Evolutionary conservation across 2,329 filamentous ascomycete species (phyloP).

Genomic region (Epichloe baconii): DNA sequence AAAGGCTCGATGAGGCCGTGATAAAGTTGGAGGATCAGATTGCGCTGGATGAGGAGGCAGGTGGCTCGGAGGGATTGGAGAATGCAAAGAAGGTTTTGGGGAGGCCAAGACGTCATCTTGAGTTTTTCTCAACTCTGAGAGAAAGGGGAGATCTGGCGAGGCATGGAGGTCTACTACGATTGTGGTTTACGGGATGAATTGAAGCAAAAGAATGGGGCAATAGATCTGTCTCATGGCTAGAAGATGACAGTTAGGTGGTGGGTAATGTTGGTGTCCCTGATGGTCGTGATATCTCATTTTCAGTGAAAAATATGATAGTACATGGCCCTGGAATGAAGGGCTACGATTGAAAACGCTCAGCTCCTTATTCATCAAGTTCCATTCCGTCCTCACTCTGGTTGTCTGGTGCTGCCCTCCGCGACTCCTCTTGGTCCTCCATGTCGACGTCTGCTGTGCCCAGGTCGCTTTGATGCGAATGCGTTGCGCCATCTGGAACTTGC

Average conservation of each 20-base stretch:
- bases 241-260: too few species aligned
- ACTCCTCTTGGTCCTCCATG: conserved; percentile 37
- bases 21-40: conserved; percentile 64
- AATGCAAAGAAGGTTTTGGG: conserved; percentile 41
- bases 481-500: conserved; percentile 5
- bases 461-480: conserved; percentile 13
- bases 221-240: too few species aligned
- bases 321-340: background rate
- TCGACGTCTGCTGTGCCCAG: conserved; percentile 39
- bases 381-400: conserved; percentile 35
- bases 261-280: background rate
- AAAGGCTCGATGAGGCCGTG: conserved; percentile 59
- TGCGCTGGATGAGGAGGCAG: conserved; percentile 36
- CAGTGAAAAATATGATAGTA: background rate
- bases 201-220: background rate
- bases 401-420: conserved; percentile 14
- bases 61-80: conserved; percentile 34
- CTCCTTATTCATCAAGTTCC: conserved; percentile 41
- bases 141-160: background rate
- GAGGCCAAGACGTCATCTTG: conserved; percentile 27
- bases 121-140: background rate
- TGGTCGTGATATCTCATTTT: background rate
- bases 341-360: background rate
- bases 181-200: background rate
- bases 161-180: background rate